A percentile compares a stretch with the other conserved stretches of the same genome.
Conservation (phyloP, 1,139 yeast species). For the Candida glucosophila region DNA sequence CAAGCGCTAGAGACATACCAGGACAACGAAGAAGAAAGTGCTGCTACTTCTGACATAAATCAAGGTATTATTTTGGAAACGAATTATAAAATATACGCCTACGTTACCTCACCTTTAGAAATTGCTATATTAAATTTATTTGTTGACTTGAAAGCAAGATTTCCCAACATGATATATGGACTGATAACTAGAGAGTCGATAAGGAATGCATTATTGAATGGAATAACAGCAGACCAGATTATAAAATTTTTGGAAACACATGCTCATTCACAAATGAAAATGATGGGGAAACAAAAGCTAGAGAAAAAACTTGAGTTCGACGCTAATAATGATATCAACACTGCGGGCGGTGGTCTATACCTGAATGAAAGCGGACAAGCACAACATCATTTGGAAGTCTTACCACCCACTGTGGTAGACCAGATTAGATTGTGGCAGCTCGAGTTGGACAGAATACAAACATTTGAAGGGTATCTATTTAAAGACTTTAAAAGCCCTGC, state of each 20-base stretch:
- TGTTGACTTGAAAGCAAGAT: slow-evolving; percentile 76
- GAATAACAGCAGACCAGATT: slow-evolving; percentile 93
- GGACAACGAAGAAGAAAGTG: slow-evolving; percentile 11
- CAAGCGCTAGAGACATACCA: slow-evolving; percentile 38
- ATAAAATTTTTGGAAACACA: slow-evolving; percentile 82
- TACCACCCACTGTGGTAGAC: slow-evolving; percentile 95
- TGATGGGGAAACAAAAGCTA: slow-evolving; percentile 57
- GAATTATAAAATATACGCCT: slow-evolving; percentile 86
- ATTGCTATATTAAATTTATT: slow-evolving; percentile 86
- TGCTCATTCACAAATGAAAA: slow-evolving; percentile 89
- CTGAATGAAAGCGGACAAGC: slow-evolving; percentile 14
- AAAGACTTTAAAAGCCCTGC: slow-evolving; percentile 73
- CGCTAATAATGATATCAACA: slow-evolving; percentile 47
- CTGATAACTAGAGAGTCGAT: slow-evolving; percentile 89
- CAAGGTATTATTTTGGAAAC: slow-evolving; percentile 89
- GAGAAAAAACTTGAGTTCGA: slow-evolving; percentile 62
- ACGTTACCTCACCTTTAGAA: slow-evolving; percentile 90
- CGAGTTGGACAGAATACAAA: slow-evolving; percentile 85
- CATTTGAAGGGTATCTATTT: slow-evolving; percentile 81
- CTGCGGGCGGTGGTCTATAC: slow-evolving; percentile 30
- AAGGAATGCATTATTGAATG: slow-evolving; percentile 72
- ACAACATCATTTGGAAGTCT: slow-evolving; percentile 47
- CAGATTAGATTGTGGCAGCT: slow-evolving; percentile 94
- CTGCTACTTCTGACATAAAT: slow-evolving; percentile 16
- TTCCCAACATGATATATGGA: slow-evolving; percentile 89